phyloP scores from a whole-genome alignment of 1,139 yeast species.

The Magnusiomyces ingens region DNA sequence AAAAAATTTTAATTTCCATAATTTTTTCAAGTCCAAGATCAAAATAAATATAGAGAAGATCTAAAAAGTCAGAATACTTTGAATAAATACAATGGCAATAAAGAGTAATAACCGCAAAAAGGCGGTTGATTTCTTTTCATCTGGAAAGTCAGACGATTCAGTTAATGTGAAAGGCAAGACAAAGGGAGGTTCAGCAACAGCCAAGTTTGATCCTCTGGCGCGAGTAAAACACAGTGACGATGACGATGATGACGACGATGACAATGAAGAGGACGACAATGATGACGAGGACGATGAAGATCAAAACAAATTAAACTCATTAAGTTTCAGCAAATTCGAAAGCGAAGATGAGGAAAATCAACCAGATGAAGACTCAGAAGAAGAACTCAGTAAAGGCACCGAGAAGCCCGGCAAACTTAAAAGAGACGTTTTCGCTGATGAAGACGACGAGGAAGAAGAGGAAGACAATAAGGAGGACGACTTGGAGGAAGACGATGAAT shows the following conservation, averaged over 20 bases:
- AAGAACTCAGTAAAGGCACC: not conserved
- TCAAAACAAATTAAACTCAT: not conserved
- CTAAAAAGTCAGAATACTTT: not conserved
- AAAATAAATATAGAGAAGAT: too few species aligned
- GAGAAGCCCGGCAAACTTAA: not conserved
- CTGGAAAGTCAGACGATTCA: conserved; percentile 2
- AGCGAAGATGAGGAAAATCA: too few species aligned
- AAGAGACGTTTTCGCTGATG: conserved; percentile 10
- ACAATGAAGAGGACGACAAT: not conserved
- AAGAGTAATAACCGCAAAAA: conserved; percentile 1
- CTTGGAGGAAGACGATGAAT: conserved; percentile 10
- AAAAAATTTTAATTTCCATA: not conserved
- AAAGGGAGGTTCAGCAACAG: too few species aligned
- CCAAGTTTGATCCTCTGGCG: not conserved
- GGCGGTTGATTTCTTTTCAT: conserved; percentile 13
- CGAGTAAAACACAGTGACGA: conserved; percentile 2
- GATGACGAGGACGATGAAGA: conserved; percentile 1
- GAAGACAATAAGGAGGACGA: conserved; percentile 13
- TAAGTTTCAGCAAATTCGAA: not conserved
- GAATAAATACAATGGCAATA: not conserved
- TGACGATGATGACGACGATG: not conserved
- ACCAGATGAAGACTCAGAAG: conserved; percentile 8
- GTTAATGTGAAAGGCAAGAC: not conserved
- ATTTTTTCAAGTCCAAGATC: too few species aligned
- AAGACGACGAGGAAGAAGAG: conserved; percentile 7